Conservation (phyloP, 2,329 filamentous ascomycete species). For the Penicillium sumatraense region DNA sequence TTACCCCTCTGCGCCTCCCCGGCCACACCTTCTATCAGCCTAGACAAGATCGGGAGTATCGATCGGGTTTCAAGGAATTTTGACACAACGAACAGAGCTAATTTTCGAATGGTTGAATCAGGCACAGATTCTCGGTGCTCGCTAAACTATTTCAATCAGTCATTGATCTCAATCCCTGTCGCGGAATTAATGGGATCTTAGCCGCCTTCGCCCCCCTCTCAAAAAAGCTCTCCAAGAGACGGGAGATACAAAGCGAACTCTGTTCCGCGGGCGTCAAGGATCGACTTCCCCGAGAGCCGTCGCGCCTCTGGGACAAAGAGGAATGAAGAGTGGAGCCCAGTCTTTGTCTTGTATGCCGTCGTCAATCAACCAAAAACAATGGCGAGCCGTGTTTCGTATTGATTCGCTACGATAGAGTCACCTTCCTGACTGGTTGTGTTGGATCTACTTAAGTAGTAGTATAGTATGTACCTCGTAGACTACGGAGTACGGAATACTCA, state of each 20-base stretch:
- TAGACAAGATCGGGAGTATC: slow-evolving; percentile 1
- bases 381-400: slow-evolving; percentile 20
- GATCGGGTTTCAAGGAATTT: slow-evolving; percentile 11
- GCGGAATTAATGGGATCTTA: slow-evolving; percentile 12
- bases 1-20: slow-evolving; percentile 24
- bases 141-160: too few species aligned
- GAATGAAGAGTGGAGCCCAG: slow-evolving; percentile 2
- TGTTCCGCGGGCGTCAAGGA: slow-evolving; percentile 14
- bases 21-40: background rate
- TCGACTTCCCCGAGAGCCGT: slow-evolving; percentile 17
- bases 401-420: slow-evolving; percentile 8
- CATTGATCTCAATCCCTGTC: slow-evolving; percentile 12
- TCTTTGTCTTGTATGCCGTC: slow-evolving; percentile 7
- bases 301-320: background rate
- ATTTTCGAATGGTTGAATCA: background rate
- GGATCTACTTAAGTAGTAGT: too few species aligned
- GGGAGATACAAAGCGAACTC: slow-evolving; percentile 18
- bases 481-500: background rate
- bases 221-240: slow-evolving; percentile 8
- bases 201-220: slow-evolving; percentile 11
- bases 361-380: slow-evolving; percentile 21
- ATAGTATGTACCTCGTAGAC: background rate
- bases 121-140: background rate
- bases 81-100: slow-evolving; percentile 13
- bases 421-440: background rate